These are phyloP conservation scores for Lathyrus oleraceus DNA, from an alignment of 306 rosid species.

Conservation along the genomic window DNA sequence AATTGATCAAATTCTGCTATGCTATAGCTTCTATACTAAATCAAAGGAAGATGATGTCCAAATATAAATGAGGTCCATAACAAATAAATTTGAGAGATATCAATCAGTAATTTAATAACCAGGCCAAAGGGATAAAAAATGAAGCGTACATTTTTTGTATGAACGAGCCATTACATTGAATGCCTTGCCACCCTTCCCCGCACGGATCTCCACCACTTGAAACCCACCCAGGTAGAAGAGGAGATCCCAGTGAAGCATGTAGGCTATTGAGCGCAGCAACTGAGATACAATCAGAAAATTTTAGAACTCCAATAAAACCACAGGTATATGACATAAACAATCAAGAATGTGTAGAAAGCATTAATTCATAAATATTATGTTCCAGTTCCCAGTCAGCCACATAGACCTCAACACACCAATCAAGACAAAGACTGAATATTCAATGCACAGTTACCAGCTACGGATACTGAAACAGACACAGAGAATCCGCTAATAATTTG, in stretches of 20 bases:
- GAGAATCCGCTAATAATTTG: background rate
- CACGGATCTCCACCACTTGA: conserved; percentile 91
- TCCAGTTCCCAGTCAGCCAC: conserved; percentile 13
- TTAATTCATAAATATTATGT: background rate
- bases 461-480: background rate
- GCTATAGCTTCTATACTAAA: background rate
- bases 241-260: conserved; percentile 67
- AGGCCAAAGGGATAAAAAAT: conserved; percentile 27
- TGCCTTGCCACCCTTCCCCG: conserved; percentile 95
- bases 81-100: conserved; percentile 2
- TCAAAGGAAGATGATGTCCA: background rate
- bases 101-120: conserved; percentile 10
- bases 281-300: conserved; percentile 52
- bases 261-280: conserved; percentile 90
- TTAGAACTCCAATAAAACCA: conserved; percentile 33
- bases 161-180: conserved; percentile 63
- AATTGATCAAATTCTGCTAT: background rate
- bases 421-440: conserved; percentile 2
- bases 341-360: conserved; percentile 15
- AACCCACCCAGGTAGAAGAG: conserved; percentile 88
- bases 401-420: conserved; percentile 9
- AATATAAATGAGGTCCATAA: background rate
- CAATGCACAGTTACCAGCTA: background rate
- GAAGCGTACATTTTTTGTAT: conserved; percentile 70
- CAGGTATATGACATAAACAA: conserved; percentile 13